Conservation (phyloP, 1,284 basidiomycete species). For the Pulveroboletus sp. region DNA sequence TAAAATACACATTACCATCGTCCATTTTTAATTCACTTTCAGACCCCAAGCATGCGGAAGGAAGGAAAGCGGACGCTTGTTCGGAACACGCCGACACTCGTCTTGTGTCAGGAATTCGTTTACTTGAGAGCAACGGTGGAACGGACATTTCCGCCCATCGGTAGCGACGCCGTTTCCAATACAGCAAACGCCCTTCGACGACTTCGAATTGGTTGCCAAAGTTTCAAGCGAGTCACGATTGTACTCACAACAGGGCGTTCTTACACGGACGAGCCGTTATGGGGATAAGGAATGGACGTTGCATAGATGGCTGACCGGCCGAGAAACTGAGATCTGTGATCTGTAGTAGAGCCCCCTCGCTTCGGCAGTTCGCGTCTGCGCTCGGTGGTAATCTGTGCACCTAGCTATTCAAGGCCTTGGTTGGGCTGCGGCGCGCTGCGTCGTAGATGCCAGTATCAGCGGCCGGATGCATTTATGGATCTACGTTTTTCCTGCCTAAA, state of each 20-base stretch:
- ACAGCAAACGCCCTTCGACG: background rate
- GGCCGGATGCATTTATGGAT: background rate
- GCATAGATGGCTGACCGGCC: too few relatives aligned
- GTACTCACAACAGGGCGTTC: too few relatives aligned
- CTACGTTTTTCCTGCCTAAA: background rate
- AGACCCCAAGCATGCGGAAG: too few relatives aligned
- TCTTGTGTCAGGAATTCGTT: background rate
- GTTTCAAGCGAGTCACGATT: conserved; percentile 11
- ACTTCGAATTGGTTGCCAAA: conserved; percentile 13
- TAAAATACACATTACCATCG: conserved; percentile 1
- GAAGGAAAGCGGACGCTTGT: too few relatives aligned
- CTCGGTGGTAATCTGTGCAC: background rate
- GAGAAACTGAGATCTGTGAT: background rate
- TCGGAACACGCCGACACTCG: conserved; percentile 6
- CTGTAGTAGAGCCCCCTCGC: background rate
- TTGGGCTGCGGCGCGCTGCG: background rate
- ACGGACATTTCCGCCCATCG: conserved; percentile 20
- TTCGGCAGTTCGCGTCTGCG: background rate
- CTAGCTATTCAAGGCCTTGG: background rate
- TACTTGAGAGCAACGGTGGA: background rate
- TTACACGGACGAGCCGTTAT: background rate
- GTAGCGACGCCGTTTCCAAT: background rate
- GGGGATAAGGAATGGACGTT: background rate
- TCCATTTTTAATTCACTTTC: conserved; percentile 1
- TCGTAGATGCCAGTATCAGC: background rate